Evolutionary conservation across 2,329 filamentous ascomycete genomes (phyloP), one percentile per base, ranked within the genome.

Genomic region (Epichloe coenophiala): DNA sequence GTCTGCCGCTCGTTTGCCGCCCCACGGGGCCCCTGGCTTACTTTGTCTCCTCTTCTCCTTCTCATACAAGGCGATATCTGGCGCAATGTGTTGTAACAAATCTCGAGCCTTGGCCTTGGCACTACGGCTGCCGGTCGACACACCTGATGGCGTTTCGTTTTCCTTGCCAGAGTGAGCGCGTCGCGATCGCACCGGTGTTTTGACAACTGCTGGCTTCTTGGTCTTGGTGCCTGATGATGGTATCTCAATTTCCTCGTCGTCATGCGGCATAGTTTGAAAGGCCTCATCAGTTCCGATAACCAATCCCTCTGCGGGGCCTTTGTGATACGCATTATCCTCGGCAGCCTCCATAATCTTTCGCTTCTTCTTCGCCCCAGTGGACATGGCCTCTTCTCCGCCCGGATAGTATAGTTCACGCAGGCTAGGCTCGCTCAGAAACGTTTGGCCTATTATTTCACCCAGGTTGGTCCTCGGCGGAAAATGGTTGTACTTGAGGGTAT

Each of bases 401-500:
- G 82, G 74, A 54, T 83, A 85, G 64, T 89, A 89, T 9, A 86
- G 70, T 7, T 80, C 78, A 49, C 78, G 72, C 40, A 88, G 74
- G 60, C 62, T 68, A 9, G 68, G 60, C 59, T 78, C 72, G 53
- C 96, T 84, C 49, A 97, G 78, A 54, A 81, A 81, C 0, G 88
- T 96, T 63, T 94, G 88, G 19, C 93, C 93, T 52, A 95, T 87
- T 50, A 97, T 80, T 65, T 97, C 93, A 48, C 89, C 86, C 6
- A 98, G 75, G 63, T 98, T 97, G 2, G 91, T 97, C 51, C 89
- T 79, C 11, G 78, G 76, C 15, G 93, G 93, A 57, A 97, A 98
- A 62, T 89, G 83, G 1, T 78, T 88, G 63, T 95, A 98, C 55
- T 84, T 83, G 8, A 77, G 73, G 48, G 86, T 79, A 4, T 85